A percentile compares a stretch with the other conserved stretches of the same genome.
Conservation (phyloP, 768 basidiomycete genomes). For the Dacryopinax spathularia region DNA sequence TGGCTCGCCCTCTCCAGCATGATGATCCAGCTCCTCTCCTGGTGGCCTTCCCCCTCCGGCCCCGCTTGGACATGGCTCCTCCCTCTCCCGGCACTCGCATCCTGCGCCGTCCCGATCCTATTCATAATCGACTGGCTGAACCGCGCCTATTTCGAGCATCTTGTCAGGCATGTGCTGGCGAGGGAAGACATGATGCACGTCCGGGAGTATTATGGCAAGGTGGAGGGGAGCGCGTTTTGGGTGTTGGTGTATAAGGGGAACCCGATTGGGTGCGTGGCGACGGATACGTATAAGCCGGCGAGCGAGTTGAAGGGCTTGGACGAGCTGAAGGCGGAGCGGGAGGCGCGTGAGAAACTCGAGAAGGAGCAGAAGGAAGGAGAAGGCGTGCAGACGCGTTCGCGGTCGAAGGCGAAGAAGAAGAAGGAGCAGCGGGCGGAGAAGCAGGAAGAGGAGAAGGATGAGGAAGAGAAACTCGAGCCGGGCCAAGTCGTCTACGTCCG, state of each 20-base stretch:
- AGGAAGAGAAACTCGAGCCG: constrained; percentile 20
- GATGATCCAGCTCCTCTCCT: constrained; percentile 45
- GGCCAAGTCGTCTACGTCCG: constrained; percentile 51
- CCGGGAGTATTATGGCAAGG: constrained; percentile 40
- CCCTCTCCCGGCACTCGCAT: constrained; percentile 47
- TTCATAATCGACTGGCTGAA: constrained; percentile 61
- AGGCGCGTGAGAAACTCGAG: not conserved
- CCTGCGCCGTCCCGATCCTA: constrained; percentile 48
- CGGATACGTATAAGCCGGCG: constrained; percentile 41
- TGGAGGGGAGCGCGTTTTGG: constrained; percentile 54
- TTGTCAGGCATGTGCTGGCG: constrained; percentile 37
- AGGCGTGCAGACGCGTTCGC: constrained; percentile 8
- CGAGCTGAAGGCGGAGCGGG: constrained; percentile 15
- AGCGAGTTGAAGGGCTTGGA: constrained; percentile 26
- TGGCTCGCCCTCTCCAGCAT: constrained; percentile 49
- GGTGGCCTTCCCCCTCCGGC: constrained; percentile 47
- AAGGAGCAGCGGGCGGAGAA: not conserved
- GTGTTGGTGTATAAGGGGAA: constrained; percentile 44
- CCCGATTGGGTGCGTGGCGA: constrained; percentile 53
- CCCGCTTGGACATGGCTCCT: not conserved
- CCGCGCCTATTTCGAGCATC: constrained; percentile 50
- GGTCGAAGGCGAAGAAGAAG: not conserved
- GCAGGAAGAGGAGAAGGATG: constrained; percentile 10
- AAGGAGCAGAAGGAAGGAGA: not conserved
- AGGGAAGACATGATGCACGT: constrained; percentile 43